These are phyloP conservation scores for Termitomyces sp. DNA, from an alignment of 768 basidiomycete species.

Conservation along the genomic window DNA sequence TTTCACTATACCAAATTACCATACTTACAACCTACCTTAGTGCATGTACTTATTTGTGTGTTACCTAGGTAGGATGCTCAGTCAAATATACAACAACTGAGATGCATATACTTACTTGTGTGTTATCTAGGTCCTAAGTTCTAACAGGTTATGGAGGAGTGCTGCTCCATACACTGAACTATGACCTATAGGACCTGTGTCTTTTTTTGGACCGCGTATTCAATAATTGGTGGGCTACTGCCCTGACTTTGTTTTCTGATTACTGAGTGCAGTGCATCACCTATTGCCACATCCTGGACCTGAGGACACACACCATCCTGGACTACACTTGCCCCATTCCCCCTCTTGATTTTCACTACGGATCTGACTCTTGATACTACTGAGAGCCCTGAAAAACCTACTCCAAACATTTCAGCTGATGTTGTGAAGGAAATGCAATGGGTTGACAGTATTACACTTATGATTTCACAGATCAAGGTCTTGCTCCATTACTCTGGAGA, in stretches of 20 bases:
- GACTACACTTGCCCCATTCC: no score
- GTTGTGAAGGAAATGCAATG: no score
- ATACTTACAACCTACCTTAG: no score
- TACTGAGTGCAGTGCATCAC: neutral
- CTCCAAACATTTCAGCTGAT: neutral
- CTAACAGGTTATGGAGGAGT: neutral
- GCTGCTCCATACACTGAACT: neutral
- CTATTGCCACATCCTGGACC: no score
- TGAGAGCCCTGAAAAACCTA: neutral
- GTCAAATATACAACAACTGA: neutral
- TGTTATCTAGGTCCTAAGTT: neutral
- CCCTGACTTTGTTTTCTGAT: neutral
- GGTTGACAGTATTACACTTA: no score
- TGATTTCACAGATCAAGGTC: no score
- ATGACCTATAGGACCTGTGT: neutral
- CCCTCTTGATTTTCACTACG: no score
- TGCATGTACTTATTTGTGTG: no score
- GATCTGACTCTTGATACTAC: no score
- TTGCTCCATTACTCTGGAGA: no score
- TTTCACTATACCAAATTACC: no score
- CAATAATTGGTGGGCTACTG: neutral
- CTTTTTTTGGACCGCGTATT: neutral
- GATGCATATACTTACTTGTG: neutral
- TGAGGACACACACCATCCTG: no score
- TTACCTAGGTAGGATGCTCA: neutral